phyloP scores from a whole-genome alignment of 2,329 filamentous ascomycete genomes.

The Fusarium verrucosum region DNA sequence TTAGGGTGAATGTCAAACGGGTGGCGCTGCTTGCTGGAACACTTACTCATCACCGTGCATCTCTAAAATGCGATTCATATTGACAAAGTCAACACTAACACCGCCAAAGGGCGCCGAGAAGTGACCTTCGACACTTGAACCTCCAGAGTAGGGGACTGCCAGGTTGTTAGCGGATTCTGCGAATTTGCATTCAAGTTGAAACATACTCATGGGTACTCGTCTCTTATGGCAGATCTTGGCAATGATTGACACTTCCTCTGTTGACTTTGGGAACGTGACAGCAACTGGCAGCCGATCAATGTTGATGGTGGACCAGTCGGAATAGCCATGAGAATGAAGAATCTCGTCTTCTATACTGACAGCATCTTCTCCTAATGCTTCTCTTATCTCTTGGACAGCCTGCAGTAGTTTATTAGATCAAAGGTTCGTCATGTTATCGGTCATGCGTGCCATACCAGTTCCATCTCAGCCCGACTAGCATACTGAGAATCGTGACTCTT shows the following conservation, averaged over 20 bases:
- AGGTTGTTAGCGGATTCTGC: no score
- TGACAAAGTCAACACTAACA: conserved; percentile 86
- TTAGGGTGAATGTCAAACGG: fast-evolving
- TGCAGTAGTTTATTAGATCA: conserved; percentile 31
- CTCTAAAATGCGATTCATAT: conserved; percentile 83
- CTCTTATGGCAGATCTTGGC: conserved; percentile 76
- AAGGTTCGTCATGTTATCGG: fast-evolving
- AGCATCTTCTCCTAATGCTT: conserved; percentile 58
- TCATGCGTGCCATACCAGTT: neutral
- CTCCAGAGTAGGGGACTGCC: conserved; percentile 78
- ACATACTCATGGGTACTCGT: conserved; percentile 74
- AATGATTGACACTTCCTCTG: conserved; percentile 66
- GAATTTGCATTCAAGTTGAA: no score
- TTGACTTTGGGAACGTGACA: conserved; percentile 69
- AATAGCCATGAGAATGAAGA: conserved; percentile 70
- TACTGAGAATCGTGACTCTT: neutral
- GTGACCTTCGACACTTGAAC: conserved; percentile 87
- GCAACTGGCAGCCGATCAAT: conserved; percentile 68
- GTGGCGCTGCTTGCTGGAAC: fast-evolving
- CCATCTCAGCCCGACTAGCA: neutral
- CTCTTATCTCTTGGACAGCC: conserved; percentile 65
- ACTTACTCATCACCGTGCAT: conserved; percentile 76
- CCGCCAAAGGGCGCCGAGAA: conserved; percentile 88
- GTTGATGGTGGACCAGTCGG: conserved; percentile 71
- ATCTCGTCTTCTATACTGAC: conserved; percentile 70